These are phyloP conservation scores for Rhizopogon vinicolor DNA, from an alignment of 768 basidiomycete species.

Conservation along the genomic window DNA sequence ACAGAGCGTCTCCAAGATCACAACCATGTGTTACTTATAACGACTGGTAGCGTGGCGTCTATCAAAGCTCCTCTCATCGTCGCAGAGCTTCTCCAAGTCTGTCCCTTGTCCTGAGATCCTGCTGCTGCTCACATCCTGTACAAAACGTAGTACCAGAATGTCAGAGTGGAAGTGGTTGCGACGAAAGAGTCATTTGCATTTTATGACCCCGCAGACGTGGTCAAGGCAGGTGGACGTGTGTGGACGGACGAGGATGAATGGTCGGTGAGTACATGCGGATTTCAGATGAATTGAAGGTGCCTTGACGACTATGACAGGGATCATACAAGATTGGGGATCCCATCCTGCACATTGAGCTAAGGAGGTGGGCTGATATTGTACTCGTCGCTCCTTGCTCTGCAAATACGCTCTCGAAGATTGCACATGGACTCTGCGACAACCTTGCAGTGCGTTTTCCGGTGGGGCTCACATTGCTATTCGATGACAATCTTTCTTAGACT, in stretches of 20 bases:
- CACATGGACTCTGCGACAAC: slow-evolving; percentile 86
- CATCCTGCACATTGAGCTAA: slow-evolving; percentile 92
- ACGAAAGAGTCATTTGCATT: slow-evolving; percentile 78
- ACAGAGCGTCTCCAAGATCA: slow-evolving; percentile 20
- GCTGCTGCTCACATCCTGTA: neutral
- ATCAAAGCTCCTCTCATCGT: slow-evolving; percentile 92
- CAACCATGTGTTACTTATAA: slow-evolving; percentile 73
- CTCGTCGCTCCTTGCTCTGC: slow-evolving; percentile 95
- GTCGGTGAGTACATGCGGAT: slow-evolving; percentile 52
- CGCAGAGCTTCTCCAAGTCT: slow-evolving; percentile 59
- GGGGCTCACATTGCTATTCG: neutral
- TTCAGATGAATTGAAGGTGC: neutral
- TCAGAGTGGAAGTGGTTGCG: slow-evolving; percentile 79
- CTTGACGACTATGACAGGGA: slow-evolving; percentile 36
- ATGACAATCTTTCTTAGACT: slow-evolving; percentile 37
- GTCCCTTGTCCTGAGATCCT: neutral
- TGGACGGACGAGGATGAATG: slow-evolving; percentile 96
- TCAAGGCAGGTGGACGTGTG: slow-evolving; percentile 50
- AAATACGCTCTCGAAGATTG: slow-evolving; percentile 94
- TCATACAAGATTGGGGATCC: slow-evolving; percentile 81
- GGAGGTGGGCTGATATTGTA: slow-evolving; percentile 93
- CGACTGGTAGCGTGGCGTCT: slow-evolving; percentile 94
- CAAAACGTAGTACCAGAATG: slow-evolving; percentile 56
- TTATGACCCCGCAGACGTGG: slow-evolving; percentile 54
- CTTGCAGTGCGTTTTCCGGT: slow-evolving; percentile 49